phyloP scores from a whole-genome alignment of 2,329 filamentous ascomycete genomes.

The Cytospora piceicola region DNA sequence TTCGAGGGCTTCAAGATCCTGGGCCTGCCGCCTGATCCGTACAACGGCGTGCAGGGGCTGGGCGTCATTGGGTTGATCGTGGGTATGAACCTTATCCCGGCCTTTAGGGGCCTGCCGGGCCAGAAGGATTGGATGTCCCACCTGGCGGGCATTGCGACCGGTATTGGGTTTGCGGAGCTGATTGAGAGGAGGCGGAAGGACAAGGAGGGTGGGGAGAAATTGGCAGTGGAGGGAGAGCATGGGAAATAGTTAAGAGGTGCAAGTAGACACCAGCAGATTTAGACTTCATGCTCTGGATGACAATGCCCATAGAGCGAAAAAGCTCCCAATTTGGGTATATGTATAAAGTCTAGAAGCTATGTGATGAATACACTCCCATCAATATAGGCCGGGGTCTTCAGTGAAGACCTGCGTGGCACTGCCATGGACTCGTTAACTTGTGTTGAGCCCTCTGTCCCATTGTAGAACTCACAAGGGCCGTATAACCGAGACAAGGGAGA shows the following conservation, averaged over 20 bases:
- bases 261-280: not conserved
- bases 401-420: not conserved
- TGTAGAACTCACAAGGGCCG: too few species aligned
- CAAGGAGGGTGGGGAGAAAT: constrained; percentile 22
- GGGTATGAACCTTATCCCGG: constrained; percentile 53
- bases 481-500: too few species aligned
- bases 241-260: not conserved
- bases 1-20: constrained; percentile 61
- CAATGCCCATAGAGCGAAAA: not conserved
- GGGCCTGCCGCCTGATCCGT: constrained; percentile 58
- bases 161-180: constrained; percentile 47
- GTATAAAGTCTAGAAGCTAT: not conserved
- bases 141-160: constrained; percentile 54
- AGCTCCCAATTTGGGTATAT: not conserved
- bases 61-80: constrained; percentile 56
- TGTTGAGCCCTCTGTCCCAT: too few species aligned
- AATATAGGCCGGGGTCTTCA: not conserved
- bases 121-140: constrained; percentile 58
- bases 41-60: constrained; percentile 57
- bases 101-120: constrained; percentile 48
- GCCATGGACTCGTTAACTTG: too few species aligned
- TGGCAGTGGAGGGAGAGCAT: not conserved
- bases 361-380: not conserved
- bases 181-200: constrained; percentile 40
- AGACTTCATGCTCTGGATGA: not conserved